Conservation (phyloP, 768 basidiomycete species). For the Amanita thiersii region DNA sequence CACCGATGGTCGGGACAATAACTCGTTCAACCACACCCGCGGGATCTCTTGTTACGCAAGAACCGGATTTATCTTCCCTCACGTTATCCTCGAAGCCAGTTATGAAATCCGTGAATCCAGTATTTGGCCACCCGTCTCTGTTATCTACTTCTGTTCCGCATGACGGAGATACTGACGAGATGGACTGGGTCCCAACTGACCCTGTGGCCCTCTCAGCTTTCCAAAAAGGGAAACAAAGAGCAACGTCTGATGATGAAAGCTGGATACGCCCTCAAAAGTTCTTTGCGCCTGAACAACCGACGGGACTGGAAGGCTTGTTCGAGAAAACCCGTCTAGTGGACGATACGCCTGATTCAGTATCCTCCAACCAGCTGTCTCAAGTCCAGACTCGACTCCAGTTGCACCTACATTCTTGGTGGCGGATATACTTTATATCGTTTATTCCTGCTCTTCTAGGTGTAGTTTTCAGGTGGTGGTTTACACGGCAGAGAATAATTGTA, state of each 20-base stretch:
- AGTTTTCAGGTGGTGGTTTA: conserved; percentile 3
- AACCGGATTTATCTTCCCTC: conserved; percentile 53
- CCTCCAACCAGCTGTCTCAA: neutral
- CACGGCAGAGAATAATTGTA: neutral
- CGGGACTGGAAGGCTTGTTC: conserved; percentile 66
- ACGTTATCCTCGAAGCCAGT: conserved; percentile 61
- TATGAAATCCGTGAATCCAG: conserved; percentile 35
- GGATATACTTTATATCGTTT: conserved; percentile 1
- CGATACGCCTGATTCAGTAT: conserved; percentile 14
- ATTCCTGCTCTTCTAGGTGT: conserved; percentile 2
- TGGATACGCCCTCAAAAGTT: conserved; percentile 69
- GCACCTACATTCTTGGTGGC: conserved; percentile 3
- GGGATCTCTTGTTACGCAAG: conserved; percentile 18
- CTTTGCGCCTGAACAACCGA: conserved; percentile 72
- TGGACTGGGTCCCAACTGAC: conserved; percentile 64
- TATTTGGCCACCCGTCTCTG: conserved; percentile 70
- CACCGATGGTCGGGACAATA: conserved; percentile 22
- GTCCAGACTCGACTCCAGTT: neutral
- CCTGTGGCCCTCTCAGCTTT: conserved; percentile 14
- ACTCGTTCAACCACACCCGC: conserved; percentile 13
- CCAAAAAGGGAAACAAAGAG: conserved; percentile 15
- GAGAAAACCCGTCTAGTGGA: conserved; percentile 51
- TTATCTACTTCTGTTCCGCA: conserved; percentile 20
- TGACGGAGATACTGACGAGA: conserved; percentile 32
- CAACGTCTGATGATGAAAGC: conserved; percentile 27